These are phyloP conservation scores for Rhododendron molle DNA, from an alignment of 148 eudicot species.

Conservation along the genomic window DNA sequence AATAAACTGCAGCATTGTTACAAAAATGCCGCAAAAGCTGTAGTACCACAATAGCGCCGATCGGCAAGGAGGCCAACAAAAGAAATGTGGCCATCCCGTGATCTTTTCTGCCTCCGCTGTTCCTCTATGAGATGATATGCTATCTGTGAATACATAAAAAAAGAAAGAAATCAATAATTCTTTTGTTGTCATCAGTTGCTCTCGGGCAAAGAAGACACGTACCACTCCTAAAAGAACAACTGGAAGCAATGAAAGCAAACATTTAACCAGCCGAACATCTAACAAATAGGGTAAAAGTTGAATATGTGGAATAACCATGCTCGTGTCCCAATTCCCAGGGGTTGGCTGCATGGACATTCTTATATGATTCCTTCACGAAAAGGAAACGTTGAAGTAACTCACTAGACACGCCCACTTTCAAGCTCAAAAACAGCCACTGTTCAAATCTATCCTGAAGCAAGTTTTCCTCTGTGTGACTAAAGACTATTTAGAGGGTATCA, in stretches of 20 bases:
- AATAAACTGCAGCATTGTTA: neutral
- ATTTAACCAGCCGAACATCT: neutral
- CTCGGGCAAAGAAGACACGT: neutral
- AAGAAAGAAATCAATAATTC: neutral
- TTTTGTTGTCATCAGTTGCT: neutral
- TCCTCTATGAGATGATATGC: conserved; percentile 88
- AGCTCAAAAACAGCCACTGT: too few relatives aligned
- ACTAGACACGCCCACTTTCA: too few relatives aligned
- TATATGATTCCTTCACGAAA: too few relatives aligned
- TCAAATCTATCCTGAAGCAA: too few relatives aligned
- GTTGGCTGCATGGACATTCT: too few relatives aligned
- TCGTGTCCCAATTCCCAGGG: too few relatives aligned
- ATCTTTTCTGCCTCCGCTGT: conserved; percentile 66
- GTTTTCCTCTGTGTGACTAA: too few relatives aligned
- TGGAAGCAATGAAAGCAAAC: neutral
- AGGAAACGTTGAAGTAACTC: too few relatives aligned
- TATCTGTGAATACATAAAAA: conserved; percentile 39
- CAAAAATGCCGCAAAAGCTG: conserved; percentile 10
- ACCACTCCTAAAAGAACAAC: neutral
- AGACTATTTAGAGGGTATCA: too few relatives aligned
- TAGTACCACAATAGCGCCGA: conserved; percentile 86
- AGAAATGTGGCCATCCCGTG: conserved; percentile 72
- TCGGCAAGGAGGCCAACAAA: conserved; percentile 96
- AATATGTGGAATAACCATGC: neutral
- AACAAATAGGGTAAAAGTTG: neutral